These are phyloP conservation scores for Jatropha curcas DNA, from an alignment of 345 rosid species.

Conservation along the genomic window DNA sequence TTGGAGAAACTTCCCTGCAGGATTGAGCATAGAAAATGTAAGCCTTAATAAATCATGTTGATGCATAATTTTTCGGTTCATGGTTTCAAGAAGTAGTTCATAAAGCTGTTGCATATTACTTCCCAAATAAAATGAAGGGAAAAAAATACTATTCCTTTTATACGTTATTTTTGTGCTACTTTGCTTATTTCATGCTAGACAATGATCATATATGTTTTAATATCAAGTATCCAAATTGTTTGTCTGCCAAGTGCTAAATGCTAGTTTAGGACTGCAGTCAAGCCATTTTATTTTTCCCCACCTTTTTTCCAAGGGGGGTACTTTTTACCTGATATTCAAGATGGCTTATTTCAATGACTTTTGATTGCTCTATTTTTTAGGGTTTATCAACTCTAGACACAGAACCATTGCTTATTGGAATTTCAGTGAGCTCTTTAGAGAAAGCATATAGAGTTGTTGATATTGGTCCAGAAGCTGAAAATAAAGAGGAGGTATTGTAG, in stretches of 20 bases:
- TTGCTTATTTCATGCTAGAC: not conserved
- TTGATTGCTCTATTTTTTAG: constrained; percentile 40
- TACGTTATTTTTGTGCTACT: not conserved
- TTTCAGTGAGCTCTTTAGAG: constrained; percentile 69
- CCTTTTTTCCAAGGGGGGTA: not conserved
- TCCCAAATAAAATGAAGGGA: no score
- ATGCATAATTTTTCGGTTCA: not conserved
- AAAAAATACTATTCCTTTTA: no score
- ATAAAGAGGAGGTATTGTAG: constrained; percentile 71
- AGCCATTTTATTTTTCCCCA: not conserved
- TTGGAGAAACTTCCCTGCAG: constrained; percentile 69
- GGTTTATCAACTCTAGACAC: constrained; percentile 62
- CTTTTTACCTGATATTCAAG: not conserved
- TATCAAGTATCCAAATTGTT: not conserved
- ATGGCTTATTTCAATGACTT: not conserved
- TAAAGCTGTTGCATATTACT: not conserved
- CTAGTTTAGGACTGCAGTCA: not conserved
- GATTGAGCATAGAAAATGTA: constrained; percentile 66
- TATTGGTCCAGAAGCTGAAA: constrained; percentile 91
- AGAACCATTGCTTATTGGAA: constrained; percentile 73
- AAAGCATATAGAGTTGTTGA: constrained; percentile 76
- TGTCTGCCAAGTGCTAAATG: not conserved
- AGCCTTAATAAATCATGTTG: not conserved
- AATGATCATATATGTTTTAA: not conserved
- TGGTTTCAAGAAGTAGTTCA: constrained; percentile 2